Conservation (phyloP, 208 protist species). For the Zelonia costaricensis region DNA sequence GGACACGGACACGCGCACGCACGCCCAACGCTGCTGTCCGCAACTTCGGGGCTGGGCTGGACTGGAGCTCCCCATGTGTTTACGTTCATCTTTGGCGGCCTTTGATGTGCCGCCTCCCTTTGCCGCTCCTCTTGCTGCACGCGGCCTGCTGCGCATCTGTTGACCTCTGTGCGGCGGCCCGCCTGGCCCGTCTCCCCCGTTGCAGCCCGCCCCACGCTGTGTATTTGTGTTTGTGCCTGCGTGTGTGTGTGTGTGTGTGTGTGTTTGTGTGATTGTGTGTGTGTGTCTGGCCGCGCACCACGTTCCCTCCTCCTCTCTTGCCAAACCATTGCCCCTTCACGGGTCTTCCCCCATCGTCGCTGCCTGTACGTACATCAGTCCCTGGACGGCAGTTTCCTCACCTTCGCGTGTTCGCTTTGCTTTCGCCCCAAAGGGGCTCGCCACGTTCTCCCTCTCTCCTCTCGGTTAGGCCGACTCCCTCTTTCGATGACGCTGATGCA, state of each 20-base stretch:
- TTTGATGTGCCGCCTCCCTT: neutral
- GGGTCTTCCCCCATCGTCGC: too few species aligned
- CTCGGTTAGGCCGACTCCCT: neutral
- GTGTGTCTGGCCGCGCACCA: conserved; percentile 1
- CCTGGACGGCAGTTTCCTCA: too few species aligned
- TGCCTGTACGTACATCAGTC: too few species aligned
- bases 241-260: neutral
- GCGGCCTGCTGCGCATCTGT: neutral
- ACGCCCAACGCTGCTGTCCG: too few species aligned
- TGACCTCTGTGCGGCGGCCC: neutral
- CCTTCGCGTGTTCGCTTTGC: too few species aligned
- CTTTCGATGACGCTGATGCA: too few species aligned
- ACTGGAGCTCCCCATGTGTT: too few species aligned
- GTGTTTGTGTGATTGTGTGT: neutral
- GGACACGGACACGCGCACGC: too few species aligned
- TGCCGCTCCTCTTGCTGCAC: neutral
- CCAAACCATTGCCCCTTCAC: too few species aligned
- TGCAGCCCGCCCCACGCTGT: neutral
- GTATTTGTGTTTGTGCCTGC: conserved; percentile 6
- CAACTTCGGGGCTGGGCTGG: too few species aligned
- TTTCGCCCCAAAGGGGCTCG: too few species aligned
- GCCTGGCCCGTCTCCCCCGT: neutral
- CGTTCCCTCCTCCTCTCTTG: conserved; percentile 6
- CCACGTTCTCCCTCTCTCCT: conserved; percentile 1
- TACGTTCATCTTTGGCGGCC: too few species aligned